phyloP scores from a whole-genome alignment of 129 eudicot genomes.

The Chrysanthemum seticuspe region DNA sequence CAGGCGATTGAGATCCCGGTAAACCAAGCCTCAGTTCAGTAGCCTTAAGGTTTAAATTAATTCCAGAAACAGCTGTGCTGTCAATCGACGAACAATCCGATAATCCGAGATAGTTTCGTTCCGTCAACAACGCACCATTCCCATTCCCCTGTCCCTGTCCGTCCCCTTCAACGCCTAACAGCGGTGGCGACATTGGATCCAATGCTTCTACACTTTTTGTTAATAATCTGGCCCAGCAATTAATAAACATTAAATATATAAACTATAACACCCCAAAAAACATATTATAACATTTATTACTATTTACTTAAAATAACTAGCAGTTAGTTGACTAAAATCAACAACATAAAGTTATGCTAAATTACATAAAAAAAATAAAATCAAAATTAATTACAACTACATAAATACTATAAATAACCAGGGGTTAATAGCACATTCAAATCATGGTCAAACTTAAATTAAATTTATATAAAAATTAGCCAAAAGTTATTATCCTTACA shows the following conservation, averaged over 20 bases:
- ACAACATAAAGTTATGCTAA: too few species aligned
- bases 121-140: conserved; percentile 46
- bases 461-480: background rate
- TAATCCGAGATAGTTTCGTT: conserved; percentile 70
- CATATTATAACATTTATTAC: too few species aligned
- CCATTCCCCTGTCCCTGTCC: conserved; percentile 47
- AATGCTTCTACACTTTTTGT: conserved; percentile 32
- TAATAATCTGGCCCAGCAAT: conserved; percentile 1
- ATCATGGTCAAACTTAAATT: conserved; percentile 20
- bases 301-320: too few species aligned
- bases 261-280: too few species aligned
- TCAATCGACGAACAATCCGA: conserved; percentile 85
- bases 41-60: conserved; percentile 66
- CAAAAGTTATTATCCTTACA: background rate
- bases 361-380: too few species aligned
- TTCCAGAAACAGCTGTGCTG: conserved; percentile 48
- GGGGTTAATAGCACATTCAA: conserved; percentile 18
- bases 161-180: conserved; percentile 65
- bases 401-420: background rate
- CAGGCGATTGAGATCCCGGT: conserved; percentile 85
- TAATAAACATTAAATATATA: background rate
- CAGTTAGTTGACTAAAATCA: too few species aligned
- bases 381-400: too few species aligned
- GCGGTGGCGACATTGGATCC: conserved; percentile 68
- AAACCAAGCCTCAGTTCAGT: conserved; percentile 83